Percentiles rank a stretch among this genome's conserved stretches.
These are phyloP conservation scores for Xylaria flabelliformis DNA, from an alignment of 495 filamentous ascomycete species.

Conservation along the genomic window DNA sequence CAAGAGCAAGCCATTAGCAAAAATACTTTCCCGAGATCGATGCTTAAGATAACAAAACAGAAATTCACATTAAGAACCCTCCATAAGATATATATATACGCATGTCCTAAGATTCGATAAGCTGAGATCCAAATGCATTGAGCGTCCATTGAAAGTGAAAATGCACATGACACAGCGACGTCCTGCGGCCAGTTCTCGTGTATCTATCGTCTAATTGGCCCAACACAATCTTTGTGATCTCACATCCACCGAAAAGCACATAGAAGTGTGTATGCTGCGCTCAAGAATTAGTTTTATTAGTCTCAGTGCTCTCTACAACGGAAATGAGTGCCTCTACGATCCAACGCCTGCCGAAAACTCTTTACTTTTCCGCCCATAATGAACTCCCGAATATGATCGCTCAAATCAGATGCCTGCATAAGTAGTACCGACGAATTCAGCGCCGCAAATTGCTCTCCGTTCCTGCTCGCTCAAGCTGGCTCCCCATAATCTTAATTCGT, in stretches of 20 bases:
- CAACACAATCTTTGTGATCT: not conserved
- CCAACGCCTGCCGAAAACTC: not conserved
- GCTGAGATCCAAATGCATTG: not conserved
- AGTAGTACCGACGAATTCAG: slow-evolving; percentile 48
- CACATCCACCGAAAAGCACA: not conserved
- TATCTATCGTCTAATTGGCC: not conserved
- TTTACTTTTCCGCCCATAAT: not conserved
- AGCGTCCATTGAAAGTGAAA: not conserved
- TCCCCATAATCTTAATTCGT: slow-evolving; percentile 46
- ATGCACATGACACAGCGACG: not conserved
- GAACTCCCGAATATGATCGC: not conserved
- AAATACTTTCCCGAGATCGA: not conserved
- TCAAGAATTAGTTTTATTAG: not conserved
- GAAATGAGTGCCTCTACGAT: not conserved
- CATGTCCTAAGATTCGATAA: not conserved
- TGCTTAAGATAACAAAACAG: not conserved
- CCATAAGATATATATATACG: not conserved
- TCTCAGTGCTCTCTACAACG: not conserved
- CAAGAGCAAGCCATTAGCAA: not conserved
- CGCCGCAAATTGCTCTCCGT: slow-evolving; percentile 54
- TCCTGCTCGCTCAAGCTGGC: slow-evolving; percentile 47
- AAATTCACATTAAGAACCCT: not conserved
- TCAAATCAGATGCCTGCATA: slow-evolving; percentile 45
- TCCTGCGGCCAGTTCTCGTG: not conserved
- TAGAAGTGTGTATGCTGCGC: not conserved